Evolutionary conservation across 106 monocot genomes (phyloP), one percentile per base, ranked within the genome.

Genomic region (Acorus gramineus): DNA sequence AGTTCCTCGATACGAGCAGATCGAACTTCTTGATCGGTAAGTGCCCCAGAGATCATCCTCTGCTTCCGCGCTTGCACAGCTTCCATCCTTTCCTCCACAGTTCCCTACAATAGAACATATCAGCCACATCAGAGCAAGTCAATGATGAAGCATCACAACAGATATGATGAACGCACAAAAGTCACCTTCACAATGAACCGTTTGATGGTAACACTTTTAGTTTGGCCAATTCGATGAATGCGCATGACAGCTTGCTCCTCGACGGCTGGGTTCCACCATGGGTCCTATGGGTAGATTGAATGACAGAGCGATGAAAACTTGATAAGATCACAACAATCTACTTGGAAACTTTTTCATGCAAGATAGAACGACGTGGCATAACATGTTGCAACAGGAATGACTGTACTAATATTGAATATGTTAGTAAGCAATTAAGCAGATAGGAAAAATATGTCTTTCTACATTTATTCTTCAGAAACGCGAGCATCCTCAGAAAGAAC

Each of bases 221-320:
- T 86, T 69, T 95, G 94, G 61, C 94, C 94, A 82, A 95, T 95
- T 5, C 94, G 84, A 76, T 95, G 94, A 57, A 95, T 87, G 4
- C 94, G 76, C 94, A 95, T 95, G 49, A 95, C 73, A 71, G 94
- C 94, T 64, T 95, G 94, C 68, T 95, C 94, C 69, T 95, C 94
- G 67, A 95, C 94, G 66, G 94, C 94, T 65, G 90, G 94, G 63
- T 95, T 95, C 94, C 94, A 95, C 94, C 94, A 95, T 46, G 94
- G 94, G 74, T 95, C 94, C 94, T 95, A 62, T 50, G 55, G 53
- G 6, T 56, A 71, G 28, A 50, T 46, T 13, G 9, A 7, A 42
- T 47, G 4, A 51, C 13, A 28, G 28, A 28, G 28, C 28, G 1
- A 28, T 28, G 28, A 28, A 28, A 28, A 28, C 1, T 28, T 28